Evolutionary conservation across 2,329 filamentous ascomycete species (phyloP).

Genomic region (Ophiostoma piceae): DNA sequence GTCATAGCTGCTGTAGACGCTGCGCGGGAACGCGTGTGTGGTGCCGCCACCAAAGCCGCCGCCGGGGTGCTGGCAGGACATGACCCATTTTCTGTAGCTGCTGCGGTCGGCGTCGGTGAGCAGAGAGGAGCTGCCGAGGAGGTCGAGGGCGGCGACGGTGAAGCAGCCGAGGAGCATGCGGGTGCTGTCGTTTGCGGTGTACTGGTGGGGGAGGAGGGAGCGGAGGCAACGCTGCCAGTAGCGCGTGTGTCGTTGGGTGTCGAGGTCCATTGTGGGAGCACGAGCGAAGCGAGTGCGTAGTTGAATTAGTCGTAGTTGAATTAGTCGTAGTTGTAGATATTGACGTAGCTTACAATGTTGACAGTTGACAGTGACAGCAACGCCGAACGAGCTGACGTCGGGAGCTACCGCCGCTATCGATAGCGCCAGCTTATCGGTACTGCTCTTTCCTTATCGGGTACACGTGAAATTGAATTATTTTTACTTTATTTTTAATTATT

Average conservation of each 20-base stretch:
- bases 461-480: background rate
- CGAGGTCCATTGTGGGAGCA: conserved; percentile 36
- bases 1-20: conserved; percentile 31
- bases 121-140: conserved; percentile 53
- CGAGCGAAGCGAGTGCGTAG: background rate
- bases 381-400: background rate
- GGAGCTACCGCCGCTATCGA: conserved; percentile 1
- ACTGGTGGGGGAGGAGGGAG: conserved; percentile 71
- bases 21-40: conserved; percentile 50
- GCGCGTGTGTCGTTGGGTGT: conserved; percentile 67
- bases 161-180: conserved; percentile 89
- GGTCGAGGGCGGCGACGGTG: conserved; percentile 75
- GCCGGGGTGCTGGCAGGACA: conserved; percentile 74
- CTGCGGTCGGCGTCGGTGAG: conserved; percentile 43
- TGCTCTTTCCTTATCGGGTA: background rate
- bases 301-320: too few relatives aligned
- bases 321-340: background rate
- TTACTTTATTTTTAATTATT: background rate
- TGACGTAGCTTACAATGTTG: background rate
- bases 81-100: conserved; percentile 66
- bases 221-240: conserved; percentile 91
- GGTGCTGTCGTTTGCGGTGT: conserved; percentile 84
- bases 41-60: conserved; percentile 89
- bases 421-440: background rate
- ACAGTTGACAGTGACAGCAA: background rate